These are phyloP conservation scores for Saccharomyces hybrid DNA, from an alignment of 1,139 yeast species.

Conservation along the genomic window DNA sequence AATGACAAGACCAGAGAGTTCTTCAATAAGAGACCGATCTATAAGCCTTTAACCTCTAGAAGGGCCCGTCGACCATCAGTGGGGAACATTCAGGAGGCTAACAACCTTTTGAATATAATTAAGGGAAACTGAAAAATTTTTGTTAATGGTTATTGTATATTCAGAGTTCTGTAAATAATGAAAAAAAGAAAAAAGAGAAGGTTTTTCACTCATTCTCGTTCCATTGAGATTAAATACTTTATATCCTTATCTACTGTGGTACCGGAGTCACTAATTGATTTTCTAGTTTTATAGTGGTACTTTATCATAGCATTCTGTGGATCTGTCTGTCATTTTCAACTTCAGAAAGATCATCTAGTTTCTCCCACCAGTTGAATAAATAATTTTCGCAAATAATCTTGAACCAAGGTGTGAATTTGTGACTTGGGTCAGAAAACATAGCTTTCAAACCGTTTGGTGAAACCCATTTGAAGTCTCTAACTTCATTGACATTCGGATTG, in stretches of 20 bases:
- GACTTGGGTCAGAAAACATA: constrained; percentile 61
- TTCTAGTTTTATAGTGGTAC: neutral
- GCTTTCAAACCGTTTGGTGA: constrained; percentile 53
- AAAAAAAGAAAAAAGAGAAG: neutral
- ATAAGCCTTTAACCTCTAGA: neutral
- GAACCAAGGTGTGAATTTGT: constrained; percentile 95
- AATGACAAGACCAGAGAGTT: neutral
- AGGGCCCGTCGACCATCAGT: neutral
- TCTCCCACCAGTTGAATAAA: constrained; percentile 90
- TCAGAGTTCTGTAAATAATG: neutral
- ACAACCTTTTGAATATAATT: neutral
- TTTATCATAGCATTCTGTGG: constrained; percentile 28
- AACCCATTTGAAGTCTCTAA: constrained; percentile 73
- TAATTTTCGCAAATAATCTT: constrained; percentile 88
- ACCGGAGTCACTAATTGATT: neutral
- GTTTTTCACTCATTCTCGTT: neutral
- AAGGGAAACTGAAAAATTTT: neutral
- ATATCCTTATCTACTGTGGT: neutral
- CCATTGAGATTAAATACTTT: neutral
- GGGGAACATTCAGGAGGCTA: neutral
- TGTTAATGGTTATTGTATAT: neutral
- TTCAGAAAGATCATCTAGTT: constrained; percentile 43
- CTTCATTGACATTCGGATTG: constrained; percentile 68
- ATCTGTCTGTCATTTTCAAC: constrained; percentile 29
- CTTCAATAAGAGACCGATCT: neutral